Percentiles rank a stretch among this genome's conserved stretches.
phyloP scores from a whole-genome alignment of 257 asterid genomes.

The Solanum etuberosum region DNA sequence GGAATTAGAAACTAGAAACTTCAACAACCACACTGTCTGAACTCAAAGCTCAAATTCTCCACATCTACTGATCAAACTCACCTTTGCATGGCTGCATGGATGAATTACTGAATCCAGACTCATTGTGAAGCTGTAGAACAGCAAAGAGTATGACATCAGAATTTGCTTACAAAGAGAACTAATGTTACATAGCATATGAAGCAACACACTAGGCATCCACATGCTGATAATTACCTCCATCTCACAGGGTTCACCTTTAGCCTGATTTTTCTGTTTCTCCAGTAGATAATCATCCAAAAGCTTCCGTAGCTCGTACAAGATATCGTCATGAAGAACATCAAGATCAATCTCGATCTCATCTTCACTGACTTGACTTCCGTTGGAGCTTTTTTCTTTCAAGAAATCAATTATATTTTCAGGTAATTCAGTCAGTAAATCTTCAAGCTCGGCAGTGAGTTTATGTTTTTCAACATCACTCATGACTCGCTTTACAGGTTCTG shows the following conservation, averaged over 20 bases:
- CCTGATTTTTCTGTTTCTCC: slow-evolving; percentile 40
- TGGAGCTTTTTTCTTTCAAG: slow-evolving; percentile 42
- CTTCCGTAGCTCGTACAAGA: slow-evolving; percentile 50
- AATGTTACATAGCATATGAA: background rate
- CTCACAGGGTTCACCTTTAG: slow-evolving; percentile 27
- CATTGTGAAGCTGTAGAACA: slow-evolving; percentile 41
- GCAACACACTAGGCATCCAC: background rate
- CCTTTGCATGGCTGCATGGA: slow-evolving; percentile 47
- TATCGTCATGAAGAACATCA: slow-evolving; percentile 55
- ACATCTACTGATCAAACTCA: slow-evolving; percentile 8
- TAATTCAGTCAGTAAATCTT: slow-evolving; percentile 40
- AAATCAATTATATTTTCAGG: slow-evolving; percentile 69
- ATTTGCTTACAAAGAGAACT: background rate
- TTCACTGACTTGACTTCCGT: slow-evolving; percentile 41
- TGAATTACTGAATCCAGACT: slow-evolving; percentile 42
- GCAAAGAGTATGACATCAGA: background rate
- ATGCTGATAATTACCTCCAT: slow-evolving; percentile 39
- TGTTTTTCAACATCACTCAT: slow-evolving; percentile 63
- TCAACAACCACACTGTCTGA: background rate
- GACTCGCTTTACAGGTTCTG: slow-evolving; percentile 27
- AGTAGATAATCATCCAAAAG: slow-evolving; percentile 50
- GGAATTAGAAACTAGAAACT: background rate
- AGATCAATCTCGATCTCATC: slow-evolving; percentile 90
- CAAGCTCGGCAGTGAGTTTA: slow-evolving; percentile 53
- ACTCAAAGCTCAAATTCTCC: background rate